phyloP scores from a whole-genome alignment of 73 alveolate genomes.

The Paramecium octaurelia region DNA sequence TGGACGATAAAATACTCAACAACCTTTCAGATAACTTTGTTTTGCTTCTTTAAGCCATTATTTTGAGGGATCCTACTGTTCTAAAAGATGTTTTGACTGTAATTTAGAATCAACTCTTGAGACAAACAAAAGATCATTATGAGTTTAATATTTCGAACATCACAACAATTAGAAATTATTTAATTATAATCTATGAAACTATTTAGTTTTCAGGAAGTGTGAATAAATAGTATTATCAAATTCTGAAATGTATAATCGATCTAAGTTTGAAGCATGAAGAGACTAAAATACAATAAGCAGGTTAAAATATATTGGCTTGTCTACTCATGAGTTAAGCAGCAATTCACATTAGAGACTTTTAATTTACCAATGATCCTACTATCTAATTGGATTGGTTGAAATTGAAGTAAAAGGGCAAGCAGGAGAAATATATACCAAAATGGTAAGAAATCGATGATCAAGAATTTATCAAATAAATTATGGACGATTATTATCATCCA shows the following conservation, averaged over 20 bases:
- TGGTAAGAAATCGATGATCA: neutral
- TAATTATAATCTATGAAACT: neutral
- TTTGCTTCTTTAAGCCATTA: neutral
- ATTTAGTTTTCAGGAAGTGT: neutral
- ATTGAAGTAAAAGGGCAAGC: neutral
- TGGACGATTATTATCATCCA: slow-evolving; percentile 33
- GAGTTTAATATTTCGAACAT: slow-evolving; percentile 16
- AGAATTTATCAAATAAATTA: slow-evolving; percentile 7
- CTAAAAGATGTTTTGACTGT: neutral
- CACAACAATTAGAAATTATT: neutral
- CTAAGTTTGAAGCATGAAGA: slow-evolving; percentile 10
- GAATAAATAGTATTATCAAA: neutral
- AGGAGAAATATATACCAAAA: neutral
- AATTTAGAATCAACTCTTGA: neutral
- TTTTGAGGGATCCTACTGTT: neutral
- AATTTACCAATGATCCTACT: neutral
- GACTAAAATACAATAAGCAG: neutral
- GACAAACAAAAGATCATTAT: neutral
- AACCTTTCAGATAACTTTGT: neutral
- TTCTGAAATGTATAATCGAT: neutral
- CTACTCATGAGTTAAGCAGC: neutral
- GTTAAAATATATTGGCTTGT: neutral
- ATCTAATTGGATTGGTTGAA: neutral
- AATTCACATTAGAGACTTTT: neutral
- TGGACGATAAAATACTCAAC: neutral